Conservation (phyloP, 192 early-diverging fungal species). For the Chytriomyces sp. region DNA sequence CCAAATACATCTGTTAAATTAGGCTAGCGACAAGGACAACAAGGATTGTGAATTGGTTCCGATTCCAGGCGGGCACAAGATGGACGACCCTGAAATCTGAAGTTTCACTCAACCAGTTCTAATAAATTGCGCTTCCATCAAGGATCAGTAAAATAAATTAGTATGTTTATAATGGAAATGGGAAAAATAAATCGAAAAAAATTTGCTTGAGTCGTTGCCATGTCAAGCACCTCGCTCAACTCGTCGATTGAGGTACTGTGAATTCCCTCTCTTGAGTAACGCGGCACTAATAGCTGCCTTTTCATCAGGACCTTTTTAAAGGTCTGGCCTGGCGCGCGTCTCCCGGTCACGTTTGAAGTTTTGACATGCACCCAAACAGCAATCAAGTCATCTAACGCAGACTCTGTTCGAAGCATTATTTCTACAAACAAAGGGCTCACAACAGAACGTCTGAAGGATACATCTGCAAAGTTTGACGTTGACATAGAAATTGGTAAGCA, state of each 20-base stretch:
- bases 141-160: no score
- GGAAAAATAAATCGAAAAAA: no score
- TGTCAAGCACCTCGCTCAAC: no score
- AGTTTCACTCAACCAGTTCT: no score
- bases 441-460: conserved; percentile 40
- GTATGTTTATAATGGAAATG: no score
- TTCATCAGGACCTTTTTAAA: not conserved
- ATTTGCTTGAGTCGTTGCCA: no score
- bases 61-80: not conserved
- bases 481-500: conserved; percentile 41
- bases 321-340: not conserved
- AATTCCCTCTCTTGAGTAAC: not conserved
- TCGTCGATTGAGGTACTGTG: no score
- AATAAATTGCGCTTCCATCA: no score
- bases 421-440: conserved; percentile 41
- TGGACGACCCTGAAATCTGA: no score
- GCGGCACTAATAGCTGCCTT: not conserved
- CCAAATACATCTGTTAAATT: no score
- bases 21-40: not conserved
- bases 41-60: not conserved
- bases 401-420: conserved; percentile 40
- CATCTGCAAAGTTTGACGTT: conserved; percentile 42
- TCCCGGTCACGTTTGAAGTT: not conserved
- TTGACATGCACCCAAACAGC: conserved; percentile 7
- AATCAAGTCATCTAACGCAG: conserved; percentile 30